Evolutionary conservation across 75 land plant genomes (phyloP), one percentile per base, ranked within the genome.

Genomic region (Larix kaempferi): DNA sequence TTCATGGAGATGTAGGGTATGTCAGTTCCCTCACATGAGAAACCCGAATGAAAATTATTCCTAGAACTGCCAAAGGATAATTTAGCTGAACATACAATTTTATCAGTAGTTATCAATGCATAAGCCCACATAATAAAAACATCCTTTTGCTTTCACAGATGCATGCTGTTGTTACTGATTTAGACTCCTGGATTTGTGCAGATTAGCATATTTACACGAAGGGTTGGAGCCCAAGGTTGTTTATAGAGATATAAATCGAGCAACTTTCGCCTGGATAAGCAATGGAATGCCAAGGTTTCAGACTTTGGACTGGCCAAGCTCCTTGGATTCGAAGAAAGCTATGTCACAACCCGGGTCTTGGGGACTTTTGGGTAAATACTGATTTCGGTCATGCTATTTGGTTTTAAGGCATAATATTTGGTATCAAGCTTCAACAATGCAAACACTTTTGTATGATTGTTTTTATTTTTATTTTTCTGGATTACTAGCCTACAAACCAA

Each of bases 151-250:
- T 29, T 29, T 29, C 33, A 29, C 33, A 29, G 33, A 29, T 29
- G 1, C 33, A 29, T 29, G 33, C 33, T 29, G 33, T 29, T 29
- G 33, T 29, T 29, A 29, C 75, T 26, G 57, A 73, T 49, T 26
- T 26, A 62, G 44, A 61, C 61, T 77, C 14, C 13, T 74, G 62
- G 66, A 74, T 52, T 44, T 29, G 59, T 82, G 66, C 80, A 95
- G 98, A 80, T 66, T 95, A 77, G 94, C 93, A 21, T 95, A 95
- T 73, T 83, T 95, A 62, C 98, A 95, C 77, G 95, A 95, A 78
- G 95, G 95, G 7, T 86, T 95, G 67, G 98, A 95, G 77, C 98
- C 98, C 2, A 95, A 95, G 76, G 98, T 95, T 23, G 98, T 95
- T 41, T 95, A 95, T 67, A 91, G 98, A 56, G 98, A 95, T 73